These are phyloP conservation scores for Neofusicoccum laricinum DNA, from an alignment of 2,329 filamentous ascomycete genomes.

Conservation along the genomic window DNA sequence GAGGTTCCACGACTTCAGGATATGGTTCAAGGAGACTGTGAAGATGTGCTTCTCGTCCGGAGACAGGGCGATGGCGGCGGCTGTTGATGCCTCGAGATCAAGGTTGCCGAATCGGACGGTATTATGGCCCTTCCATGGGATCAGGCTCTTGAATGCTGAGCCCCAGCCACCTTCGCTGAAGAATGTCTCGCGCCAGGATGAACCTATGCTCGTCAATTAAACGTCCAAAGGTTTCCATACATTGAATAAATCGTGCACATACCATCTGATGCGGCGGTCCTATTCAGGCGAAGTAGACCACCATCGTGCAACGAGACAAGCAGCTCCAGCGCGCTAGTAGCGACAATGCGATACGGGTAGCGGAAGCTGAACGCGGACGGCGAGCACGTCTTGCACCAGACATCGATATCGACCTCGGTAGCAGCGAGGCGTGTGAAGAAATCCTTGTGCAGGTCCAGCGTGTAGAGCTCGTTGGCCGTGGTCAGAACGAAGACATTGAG, in stretches of 20 bases:
- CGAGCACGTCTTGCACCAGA: conserved; percentile 71
- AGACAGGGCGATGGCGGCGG: conserved; percentile 56
- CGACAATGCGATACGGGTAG: conserved; percentile 75
- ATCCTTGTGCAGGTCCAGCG: conserved; percentile 76
- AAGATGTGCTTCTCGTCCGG: conserved; percentile 58
- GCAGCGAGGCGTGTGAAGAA: conserved; percentile 70
- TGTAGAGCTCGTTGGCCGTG: conserved; percentile 74
- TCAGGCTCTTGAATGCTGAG: conserved; percentile 54
- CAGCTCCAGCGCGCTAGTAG: conserved; percentile 69
- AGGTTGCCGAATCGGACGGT: conserved; percentile 65
- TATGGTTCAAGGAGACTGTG: conserved; percentile 85
- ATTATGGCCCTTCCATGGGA: conserved; percentile 61
- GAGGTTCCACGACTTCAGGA: conserved; percentile 84
- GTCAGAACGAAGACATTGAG: conserved; percentile 79
- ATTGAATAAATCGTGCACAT: background rate
- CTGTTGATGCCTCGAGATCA: conserved; percentile 59
- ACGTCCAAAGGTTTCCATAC: background rate
- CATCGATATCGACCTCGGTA: conserved; percentile 69
- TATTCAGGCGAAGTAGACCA: conserved; percentile 62
- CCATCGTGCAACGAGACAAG: conserved; percentile 81
- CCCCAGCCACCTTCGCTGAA: conserved; percentile 73
- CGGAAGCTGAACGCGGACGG: conserved; percentile 75
- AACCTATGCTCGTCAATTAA: conserved; percentile 47
- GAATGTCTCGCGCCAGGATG: conserved; percentile 66
- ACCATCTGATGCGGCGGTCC: conserved; percentile 29